These are phyloP conservation scores for Fusarium veterinarium DNA, from an alignment of 2,329 filamentous ascomycete genomes.

Conservation along the genomic window DNA sequence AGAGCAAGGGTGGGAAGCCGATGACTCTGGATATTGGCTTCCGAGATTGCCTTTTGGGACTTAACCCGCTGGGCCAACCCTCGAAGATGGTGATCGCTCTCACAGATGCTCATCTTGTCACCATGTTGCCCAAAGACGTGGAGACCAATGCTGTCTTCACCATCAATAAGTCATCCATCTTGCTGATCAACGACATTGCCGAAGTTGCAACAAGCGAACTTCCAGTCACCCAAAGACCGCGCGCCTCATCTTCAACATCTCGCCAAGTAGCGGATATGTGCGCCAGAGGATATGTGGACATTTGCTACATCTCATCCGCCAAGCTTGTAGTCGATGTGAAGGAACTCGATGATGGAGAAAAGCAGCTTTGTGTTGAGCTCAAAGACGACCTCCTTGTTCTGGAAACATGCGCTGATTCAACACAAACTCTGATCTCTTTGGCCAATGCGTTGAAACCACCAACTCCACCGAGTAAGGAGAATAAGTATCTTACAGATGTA, in stretches of 20 bases:
- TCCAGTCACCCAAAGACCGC: constrained; percentile 34
- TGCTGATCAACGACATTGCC: constrained; percentile 81
- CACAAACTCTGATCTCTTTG: constrained; percentile 86
- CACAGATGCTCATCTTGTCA: constrained; percentile 79
- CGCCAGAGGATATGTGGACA: constrained; percentile 81
- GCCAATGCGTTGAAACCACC: constrained; percentile 86
- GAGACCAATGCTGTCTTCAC: constrained; percentile 73
- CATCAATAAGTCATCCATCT: constrained; percentile 82
- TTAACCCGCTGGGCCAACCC: constrained; percentile 80
- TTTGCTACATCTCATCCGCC: constrained; percentile 88
- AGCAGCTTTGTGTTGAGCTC: constrained; percentile 81
- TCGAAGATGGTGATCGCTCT: constrained; percentile 85
- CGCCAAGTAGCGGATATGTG: constrained; percentile 68
- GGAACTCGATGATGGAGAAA: constrained; percentile 65
- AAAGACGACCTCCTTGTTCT: constrained; percentile 88
- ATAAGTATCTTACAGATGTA: constrained; percentile 88
- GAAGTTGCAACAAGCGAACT: constrained; percentile 29
- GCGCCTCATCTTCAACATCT: constrained; percentile 53
- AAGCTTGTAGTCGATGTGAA: constrained; percentile 73
- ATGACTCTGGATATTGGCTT: constrained; percentile 80
- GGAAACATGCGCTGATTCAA: constrained; percentile 97
- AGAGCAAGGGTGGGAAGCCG: constrained; percentile 60
- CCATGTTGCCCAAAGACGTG: constrained; percentile 72
- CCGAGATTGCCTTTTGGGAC: constrained; percentile 82
- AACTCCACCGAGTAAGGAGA: constrained; percentile 81